A percentile compares a stretch with the other conserved stretches of the same genome.
phyloP scores from a whole-genome alignment of 805 yeast species.

The Scheffersomyces amazonensis region DNA sequence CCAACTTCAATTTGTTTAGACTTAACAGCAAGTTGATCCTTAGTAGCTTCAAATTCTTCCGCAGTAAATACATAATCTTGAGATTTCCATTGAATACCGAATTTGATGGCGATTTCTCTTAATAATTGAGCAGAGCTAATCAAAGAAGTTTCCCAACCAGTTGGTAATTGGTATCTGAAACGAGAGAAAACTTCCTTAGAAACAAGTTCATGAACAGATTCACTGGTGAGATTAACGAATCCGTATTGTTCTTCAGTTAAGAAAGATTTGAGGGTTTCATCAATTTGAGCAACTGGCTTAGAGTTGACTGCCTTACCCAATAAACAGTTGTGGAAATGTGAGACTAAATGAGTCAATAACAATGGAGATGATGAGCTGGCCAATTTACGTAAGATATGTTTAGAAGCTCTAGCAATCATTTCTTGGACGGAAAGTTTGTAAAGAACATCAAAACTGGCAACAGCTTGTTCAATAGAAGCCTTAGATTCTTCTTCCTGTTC shows the following conservation, averaged over 20 bases:
- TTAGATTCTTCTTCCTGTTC: constrained; percentile 23
- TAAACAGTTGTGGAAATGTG: constrained; percentile 70
- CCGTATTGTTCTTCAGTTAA: constrained; percentile 40
- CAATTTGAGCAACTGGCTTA: constrained; percentile 37
- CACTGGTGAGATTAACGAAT: constrained; percentile 46
- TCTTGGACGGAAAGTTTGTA: constrained; percentile 53
- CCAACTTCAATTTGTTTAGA: constrained; percentile 9
- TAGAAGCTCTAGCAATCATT: constrained; percentile 75
- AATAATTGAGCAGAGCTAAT: constrained; percentile 46
- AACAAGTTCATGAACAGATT: constrained; percentile 42
- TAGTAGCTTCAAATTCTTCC: constrained; percentile 31
- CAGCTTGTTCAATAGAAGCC: constrained; percentile 41
- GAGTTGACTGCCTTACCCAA: constrained; percentile 50
- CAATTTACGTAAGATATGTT: constrained; percentile 62
- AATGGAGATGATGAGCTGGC: constrained; percentile 47
- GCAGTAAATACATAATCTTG: constrained; percentile 47
- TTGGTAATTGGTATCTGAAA: constrained; percentile 58
- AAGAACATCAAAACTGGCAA: constrained; percentile 47
- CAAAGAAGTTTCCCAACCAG: constrained; percentile 39
- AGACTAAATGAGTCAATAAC: constrained; percentile 57
- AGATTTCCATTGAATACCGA: constrained; percentile 83
- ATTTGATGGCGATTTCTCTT: constrained; percentile 70
- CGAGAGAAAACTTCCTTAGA: constrained; percentile 54
- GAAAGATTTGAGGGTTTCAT: constrained; percentile 37
- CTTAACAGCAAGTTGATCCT: constrained; percentile 22